A percentile compares a stretch with the other conserved stretches of the same genome.
These are phyloP conservation scores for Ilex aquifolium DNA, from an alignment of 257 asterid genomes.

Conservation along the genomic window DNA sequence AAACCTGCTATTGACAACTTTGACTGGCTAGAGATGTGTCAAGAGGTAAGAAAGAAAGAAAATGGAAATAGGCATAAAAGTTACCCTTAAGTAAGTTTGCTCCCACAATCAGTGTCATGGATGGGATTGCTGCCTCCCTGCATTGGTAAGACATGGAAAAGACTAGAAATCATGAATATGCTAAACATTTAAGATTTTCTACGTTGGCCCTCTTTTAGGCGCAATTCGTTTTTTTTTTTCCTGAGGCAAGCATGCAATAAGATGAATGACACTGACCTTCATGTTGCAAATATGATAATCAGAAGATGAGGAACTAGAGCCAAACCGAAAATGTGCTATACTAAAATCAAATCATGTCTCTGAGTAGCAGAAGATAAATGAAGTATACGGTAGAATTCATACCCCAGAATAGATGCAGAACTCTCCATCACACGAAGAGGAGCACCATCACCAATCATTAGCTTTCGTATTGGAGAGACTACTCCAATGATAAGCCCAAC, in stretches of 20 bases:
- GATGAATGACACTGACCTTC: too few relatives aligned
- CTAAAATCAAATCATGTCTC: too few relatives aligned
- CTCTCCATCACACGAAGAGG: conserved; percentile 27
- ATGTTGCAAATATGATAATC: too few relatives aligned
- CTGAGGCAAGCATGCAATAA: too few relatives aligned
- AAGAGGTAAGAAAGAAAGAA: background rate
- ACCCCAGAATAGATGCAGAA: conserved; percentile 29
- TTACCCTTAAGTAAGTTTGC: conserved; percentile 26
- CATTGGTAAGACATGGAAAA: background rate
- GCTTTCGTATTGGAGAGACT: conserved; percentile 21
- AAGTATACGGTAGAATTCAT: conserved; percentile 1
- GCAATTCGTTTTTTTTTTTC: too few relatives aligned
- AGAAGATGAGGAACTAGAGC: too few relatives aligned
- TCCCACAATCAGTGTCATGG: conserved; percentile 24
- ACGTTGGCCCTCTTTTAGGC: too few relatives aligned
- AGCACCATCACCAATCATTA: conserved; percentile 24
- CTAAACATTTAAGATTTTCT: background rate
- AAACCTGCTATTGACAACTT: too few relatives aligned
- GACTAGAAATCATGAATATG: background rate
- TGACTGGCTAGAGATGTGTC: too few relatives aligned
- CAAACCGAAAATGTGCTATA: too few relatives aligned
- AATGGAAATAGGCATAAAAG: background rate
- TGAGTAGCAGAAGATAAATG: too few relatives aligned
- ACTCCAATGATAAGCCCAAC: conserved; percentile 26
- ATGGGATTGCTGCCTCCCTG: conserved; percentile 24